A percentile compares a stretch with the other conserved stretches of the same genome.
These are phyloP conservation scores for Bipolaris oryzae DNA, from an alignment of 2,329 filamentous ascomycete species.

Conservation along the genomic window DNA sequence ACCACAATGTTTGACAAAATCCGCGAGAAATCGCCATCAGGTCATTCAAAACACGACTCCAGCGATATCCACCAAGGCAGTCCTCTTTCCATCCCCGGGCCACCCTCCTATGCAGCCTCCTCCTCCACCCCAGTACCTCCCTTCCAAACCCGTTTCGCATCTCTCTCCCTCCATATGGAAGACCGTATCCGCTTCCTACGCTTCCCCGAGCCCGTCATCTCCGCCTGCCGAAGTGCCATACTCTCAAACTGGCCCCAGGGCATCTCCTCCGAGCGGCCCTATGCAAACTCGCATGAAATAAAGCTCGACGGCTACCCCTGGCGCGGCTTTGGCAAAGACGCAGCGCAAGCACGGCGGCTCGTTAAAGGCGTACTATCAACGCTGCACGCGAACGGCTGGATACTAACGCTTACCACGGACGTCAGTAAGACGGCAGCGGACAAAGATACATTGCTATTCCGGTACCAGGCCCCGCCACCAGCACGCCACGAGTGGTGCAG, in stretches of 20 bases:
- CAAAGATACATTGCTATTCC: conserved; percentile 48
- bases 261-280: conserved; percentile 40
- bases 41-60: conserved; percentile 19
- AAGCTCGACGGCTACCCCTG: conserved; percentile 49
- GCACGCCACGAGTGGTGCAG: conserved; percentile 47
- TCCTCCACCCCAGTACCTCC: conserved; percentile 13
- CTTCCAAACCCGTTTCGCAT: conserved; percentile 32
- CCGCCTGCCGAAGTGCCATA: conserved; percentile 34
- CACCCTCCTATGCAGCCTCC: conserved; percentile 14
- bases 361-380: conserved; percentile 39
- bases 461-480: conserved; percentile 44
- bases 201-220: conserved; percentile 40
- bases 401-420: conserved; percentile 47
- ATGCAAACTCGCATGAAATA: conserved; percentile 46
- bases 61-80: conserved; percentile 7
- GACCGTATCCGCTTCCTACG: conserved; percentile 45
- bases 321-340: conserved; percentile 32
- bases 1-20: conserved; percentile 23
- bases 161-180: conserved; percentile 29
- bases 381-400: conserved; percentile 43
- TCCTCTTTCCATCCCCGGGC: conserved; percentile 6
- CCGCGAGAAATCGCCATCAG: conserved; percentile 18
- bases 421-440: conserved; percentile 37
- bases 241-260: conserved; percentile 34
- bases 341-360: conserved; percentile 40